Conservation (phyloP, 2,329 filamentous ascomycete species). For the Stagonosporopsis chrysanthemi region DNA sequence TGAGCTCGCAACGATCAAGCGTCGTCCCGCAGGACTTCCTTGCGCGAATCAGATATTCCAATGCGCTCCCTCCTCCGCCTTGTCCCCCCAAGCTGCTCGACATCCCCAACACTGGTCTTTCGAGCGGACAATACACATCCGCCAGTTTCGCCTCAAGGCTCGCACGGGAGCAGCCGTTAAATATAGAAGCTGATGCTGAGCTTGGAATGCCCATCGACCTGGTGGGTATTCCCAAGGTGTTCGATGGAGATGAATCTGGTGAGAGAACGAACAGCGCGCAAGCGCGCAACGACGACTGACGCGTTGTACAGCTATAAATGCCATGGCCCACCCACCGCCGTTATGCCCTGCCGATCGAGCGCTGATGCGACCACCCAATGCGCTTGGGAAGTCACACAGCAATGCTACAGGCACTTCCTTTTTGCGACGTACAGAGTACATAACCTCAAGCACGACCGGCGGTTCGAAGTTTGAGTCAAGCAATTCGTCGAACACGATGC, state of each 20-base stretch:
- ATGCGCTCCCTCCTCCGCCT: conserved; percentile 91
- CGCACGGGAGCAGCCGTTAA: conserved; percentile 88
- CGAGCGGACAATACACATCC: conserved; percentile 86
- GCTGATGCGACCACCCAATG: conserved; percentile 82
- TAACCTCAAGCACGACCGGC: conserved; percentile 63
- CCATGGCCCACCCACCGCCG: conserved; percentile 72
- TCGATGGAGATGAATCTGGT: conserved; percentile 95
- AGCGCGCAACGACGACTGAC: conserved; percentile 30
- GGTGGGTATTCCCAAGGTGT: conserved; percentile 92
- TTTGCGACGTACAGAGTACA: conserved; percentile 95
- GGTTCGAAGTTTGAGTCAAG: conserved; percentile 59
- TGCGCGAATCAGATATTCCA: conserved; percentile 92
- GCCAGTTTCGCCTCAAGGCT: conserved; percentile 89
- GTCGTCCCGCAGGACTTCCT: conserved; percentile 92
- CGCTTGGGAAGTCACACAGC: conserved; percentile 82
- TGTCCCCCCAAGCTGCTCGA: conserved; percentile 96
- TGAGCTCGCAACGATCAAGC: conserved; percentile 37
- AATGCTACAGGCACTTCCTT: conserved; percentile 85
- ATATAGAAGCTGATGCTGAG: conserved; percentile 97
- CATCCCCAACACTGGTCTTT: conserved; percentile 90
- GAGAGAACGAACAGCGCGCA: conserved; percentile 38
- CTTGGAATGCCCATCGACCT: conserved; percentile 97
- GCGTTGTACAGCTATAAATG: conserved; percentile 73
- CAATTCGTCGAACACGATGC: conserved; percentile 57
- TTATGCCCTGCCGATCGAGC: conserved; percentile 84